Evolutionary conservation across 2,329 filamentous ascomycete species (phyloP).

Genomic region (Atkinsonella texensis): DNA sequence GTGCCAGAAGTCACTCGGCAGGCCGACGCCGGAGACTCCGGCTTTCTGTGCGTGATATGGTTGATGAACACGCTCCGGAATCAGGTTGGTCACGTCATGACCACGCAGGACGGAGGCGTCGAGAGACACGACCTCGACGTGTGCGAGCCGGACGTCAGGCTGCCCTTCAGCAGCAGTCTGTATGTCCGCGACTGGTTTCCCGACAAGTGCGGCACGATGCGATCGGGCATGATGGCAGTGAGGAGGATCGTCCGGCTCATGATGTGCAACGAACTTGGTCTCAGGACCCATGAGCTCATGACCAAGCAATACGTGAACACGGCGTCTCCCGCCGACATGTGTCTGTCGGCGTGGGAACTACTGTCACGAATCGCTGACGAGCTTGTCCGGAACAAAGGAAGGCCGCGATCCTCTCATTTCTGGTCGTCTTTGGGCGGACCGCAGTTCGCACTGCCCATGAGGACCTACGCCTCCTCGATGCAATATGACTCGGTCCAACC

Average conservation of each 20-base stretch:
- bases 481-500: neutral
- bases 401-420: neutral
- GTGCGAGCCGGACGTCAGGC: neutral
- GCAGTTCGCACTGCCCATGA: constrained; percentile 10
- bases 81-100: constrained; percentile 8
- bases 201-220: constrained; percentile 1
- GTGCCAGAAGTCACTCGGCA: constrained; percentile 5
- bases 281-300: constrained; percentile 4
- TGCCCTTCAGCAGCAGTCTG: neutral
- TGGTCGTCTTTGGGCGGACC: constrained; percentile 9
- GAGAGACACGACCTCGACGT: neutral
- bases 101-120: neutral
- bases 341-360: constrained; percentile 2
- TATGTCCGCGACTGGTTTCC: constrained; percentile 9
- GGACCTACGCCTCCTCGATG: constrained; percentile 4
- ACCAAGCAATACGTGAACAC: constrained; percentile 2
- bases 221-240: constrained; percentile 4
- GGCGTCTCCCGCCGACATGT: neutral
- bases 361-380: neutral
- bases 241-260: constrained; percentile 7
- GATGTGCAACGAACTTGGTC: constrained; percentile 11
- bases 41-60: constrained; percentile 8
- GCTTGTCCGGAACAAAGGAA: neutral
- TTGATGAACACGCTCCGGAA: constrained; percentile 10
- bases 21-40: constrained; percentile 6